Base-by-base conservation (phyloP, 75 land plant species). In the Picea sitchensis region DNA sequence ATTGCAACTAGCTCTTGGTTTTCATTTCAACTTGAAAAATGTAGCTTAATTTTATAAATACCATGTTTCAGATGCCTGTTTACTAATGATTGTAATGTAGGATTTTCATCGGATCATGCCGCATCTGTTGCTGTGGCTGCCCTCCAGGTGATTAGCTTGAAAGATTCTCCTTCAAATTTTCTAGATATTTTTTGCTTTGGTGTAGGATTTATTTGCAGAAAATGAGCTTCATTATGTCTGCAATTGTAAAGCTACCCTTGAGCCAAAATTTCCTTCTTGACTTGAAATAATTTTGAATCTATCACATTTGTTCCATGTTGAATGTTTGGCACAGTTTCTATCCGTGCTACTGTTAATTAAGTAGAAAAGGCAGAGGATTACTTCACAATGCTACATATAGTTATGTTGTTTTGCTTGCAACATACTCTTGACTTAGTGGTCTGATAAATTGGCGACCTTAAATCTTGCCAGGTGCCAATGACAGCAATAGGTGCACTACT, bases 401-500 rank as follows among this genome's bases (percentile, higher is more conserved):
- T 36, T 36, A 36, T 36, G 2, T 36, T 36, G 1, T 36, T 36
- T 2, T 36, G 1, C 38, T 36, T 36, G 1, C 38, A 36, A 36
- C 18, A 67, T 38, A 67, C 26, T 32, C 2, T 14, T 36, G n/a
- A 61, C 23, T n/a, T n/a, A 61, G 38, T 36, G 38, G 38, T 36
- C 2, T 36, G 2, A 2, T 36, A 36, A 36, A 36, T 36, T 1
- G 38, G 1, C 2, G 12, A 36, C 9, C 4, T 34, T 34, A 23
- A 34, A 65, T 5, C 57, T 77, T 38, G 56, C 17, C 83, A 89
- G 88, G 68, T 87, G 62, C 88, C 88, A 54, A 88, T 90, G 87
- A 88, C 92, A 1, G 58, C 77, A 54, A 62, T 92, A 18, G 89
- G 94, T 4, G 77, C 81, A 41, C 38, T 84, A 2, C 65, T 91